These are phyloP conservation scores for Trichoderma sp. DNA, from an alignment of 2,329 filamentous ascomycete genomes.

Conservation along the genomic window DNA sequence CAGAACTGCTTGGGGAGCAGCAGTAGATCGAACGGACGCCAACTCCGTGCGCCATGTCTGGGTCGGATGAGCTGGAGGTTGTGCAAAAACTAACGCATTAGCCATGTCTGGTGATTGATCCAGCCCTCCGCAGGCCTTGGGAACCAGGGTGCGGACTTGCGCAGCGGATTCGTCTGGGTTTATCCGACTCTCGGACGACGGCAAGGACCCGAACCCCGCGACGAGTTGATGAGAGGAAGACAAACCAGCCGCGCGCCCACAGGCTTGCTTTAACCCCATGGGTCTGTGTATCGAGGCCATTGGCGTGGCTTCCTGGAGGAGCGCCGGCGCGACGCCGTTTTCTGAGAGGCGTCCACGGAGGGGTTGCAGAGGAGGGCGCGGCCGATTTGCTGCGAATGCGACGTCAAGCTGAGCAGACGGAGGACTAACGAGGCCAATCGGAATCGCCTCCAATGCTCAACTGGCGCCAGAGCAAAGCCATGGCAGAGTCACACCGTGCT, in stretches of 20 bases:
- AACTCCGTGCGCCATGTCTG: not conserved
- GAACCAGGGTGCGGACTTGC: constrained; percentile 8
- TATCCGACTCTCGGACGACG: constrained; percentile 12
- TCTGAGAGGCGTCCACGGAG: constrained; percentile 13
- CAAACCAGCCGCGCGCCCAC: not conserved
- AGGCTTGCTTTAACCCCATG: not conserved
- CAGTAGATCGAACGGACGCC: not conserved
- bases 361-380: not conserved
- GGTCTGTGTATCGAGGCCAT: not conserved
- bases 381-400: not conserved
- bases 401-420: not conserved
- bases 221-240: not conserved
- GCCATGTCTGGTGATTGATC: constrained; percentile 6
- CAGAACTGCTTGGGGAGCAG: not conserved
- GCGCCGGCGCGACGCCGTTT: constrained; percentile 15
- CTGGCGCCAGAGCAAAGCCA: not conserved
- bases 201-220: constrained; percentile 16
- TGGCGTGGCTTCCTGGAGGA: constrained; percentile 6
- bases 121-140: constrained; percentile 1
- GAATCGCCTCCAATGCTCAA: not conserved
- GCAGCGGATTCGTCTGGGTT: constrained; percentile 11
- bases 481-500: constrained; percentile 6
- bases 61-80: not conserved
- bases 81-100: not conserved
- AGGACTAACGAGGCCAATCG: constrained; percentile 7